Percentiles rank a stretch among this genome's conserved stretches.
Conservation (phyloP, 116 monocot genomes). For the Cymodocea nodosa region DNA sequence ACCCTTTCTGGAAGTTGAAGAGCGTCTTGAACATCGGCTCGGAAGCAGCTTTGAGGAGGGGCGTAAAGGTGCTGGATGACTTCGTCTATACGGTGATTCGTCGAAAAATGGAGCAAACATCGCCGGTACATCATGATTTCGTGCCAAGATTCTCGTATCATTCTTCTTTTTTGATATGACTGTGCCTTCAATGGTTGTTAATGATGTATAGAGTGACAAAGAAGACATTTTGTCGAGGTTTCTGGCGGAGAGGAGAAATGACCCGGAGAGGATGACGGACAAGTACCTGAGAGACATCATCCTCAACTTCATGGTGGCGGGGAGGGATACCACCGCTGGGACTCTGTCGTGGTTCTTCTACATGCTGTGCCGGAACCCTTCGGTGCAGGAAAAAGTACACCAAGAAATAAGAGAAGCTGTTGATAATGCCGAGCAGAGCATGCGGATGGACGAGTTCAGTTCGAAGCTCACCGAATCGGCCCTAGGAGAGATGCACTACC, state of each 20-base stretch:
- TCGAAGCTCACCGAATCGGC: slow-evolving; percentile 20
- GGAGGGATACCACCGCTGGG: slow-evolving; percentile 43
- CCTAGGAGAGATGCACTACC: slow-evolving; percentile 41
- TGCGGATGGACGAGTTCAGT: slow-evolving; percentile 14
- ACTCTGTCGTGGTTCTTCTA: slow-evolving; percentile 53
- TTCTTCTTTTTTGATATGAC: too few species aligned
- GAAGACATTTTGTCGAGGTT: slow-evolving; percentile 44
- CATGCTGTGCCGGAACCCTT: slow-evolving; percentile 40
- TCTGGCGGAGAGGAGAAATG: slow-evolving; percentile 26
- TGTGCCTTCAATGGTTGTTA: too few species aligned
- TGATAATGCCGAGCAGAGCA: neutral
- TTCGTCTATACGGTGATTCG: slow-evolving; percentile 30
- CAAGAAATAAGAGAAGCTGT: slow-evolving; percentile 18
- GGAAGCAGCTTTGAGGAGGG: slow-evolving; percentile 18
- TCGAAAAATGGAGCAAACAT: neutral
- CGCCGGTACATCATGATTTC: neutral
- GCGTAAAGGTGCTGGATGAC: slow-evolving; percentile 20
- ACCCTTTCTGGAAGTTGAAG: slow-evolving; percentile 32
- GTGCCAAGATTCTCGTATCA: too few species aligned
- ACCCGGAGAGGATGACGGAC: slow-evolving; percentile 17
- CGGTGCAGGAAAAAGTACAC: slow-evolving; percentile 25
- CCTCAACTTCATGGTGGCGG: slow-evolving; percentile 44
- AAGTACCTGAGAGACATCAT: slow-evolving; percentile 49
- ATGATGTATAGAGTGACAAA: slow-evolving; percentile 21
- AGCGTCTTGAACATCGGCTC: slow-evolving; percentile 28